A percentile compares a stretch with the other conserved stretches of the same genome.
Evolutionary conservation across 305 asterid genomes (phyloP).

Genomic region (Withania somnifera): DNA sequence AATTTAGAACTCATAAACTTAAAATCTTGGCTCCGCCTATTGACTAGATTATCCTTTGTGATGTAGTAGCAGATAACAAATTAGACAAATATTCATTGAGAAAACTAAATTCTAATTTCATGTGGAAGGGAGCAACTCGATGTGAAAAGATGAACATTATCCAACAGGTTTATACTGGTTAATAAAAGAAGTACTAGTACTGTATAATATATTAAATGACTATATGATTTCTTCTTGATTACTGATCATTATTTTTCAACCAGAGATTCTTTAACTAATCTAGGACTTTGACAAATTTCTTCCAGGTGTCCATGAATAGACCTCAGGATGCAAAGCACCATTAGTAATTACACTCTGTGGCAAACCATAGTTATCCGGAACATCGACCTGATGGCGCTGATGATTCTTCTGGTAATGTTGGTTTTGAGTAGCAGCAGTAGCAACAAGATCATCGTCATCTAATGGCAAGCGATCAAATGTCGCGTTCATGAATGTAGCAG

Average conservation of each 20-base stretch:
- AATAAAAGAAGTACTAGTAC: neutral
- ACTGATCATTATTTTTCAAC: neutral
- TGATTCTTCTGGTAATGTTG: constrained; percentile 34
- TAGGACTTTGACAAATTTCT: constrained; percentile 29
- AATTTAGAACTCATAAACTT: neutral
- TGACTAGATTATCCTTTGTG: neutral
- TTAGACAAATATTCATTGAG: too few relatives aligned
- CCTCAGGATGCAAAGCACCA: constrained; percentile 33
- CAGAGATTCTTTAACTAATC: neutral
- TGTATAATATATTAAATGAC: neutral
- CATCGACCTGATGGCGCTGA: constrained; percentile 31
- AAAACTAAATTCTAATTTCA: too few relatives aligned
- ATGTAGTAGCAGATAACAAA: too few relatives aligned
- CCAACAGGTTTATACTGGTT: too few relatives aligned
- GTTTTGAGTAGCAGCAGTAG: constrained; percentile 14
- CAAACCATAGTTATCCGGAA: constrained; percentile 39
- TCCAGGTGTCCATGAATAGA: constrained; percentile 44
- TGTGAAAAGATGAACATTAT: too few relatives aligned
- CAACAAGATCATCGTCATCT: constrained; percentile 35
- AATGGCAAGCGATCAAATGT: constrained; percentile 63
- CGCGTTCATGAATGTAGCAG: constrained; percentile 79
- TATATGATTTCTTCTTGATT: neutral
- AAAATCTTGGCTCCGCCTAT: neutral
- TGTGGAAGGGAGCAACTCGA: too few relatives aligned
- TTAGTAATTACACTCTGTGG: constrained; percentile 48